Conservation (phyloP, 495 filamentous ascomycete genomes). For the Daldinia vernicosa region DNA sequence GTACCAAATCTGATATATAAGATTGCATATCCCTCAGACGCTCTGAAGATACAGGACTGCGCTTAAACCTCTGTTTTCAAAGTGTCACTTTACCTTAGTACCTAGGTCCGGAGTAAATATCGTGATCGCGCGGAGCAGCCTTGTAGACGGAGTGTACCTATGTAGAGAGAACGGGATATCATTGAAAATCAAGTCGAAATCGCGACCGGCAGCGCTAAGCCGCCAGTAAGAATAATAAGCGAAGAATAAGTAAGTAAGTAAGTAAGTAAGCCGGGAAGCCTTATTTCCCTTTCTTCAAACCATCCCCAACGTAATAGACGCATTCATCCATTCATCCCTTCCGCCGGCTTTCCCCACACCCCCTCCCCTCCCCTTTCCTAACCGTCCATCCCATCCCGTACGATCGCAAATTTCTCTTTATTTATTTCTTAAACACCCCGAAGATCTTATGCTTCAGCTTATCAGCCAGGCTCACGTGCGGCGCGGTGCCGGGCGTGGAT, state of each 20-base stretch:
- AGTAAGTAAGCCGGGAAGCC: no score
- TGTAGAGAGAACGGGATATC: conserved; percentile 19
- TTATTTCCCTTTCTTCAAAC: neutral
- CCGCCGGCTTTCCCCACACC: neutral
- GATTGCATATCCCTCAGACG: conserved; percentile 6
- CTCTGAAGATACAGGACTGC: neutral
- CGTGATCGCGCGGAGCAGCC: neutral
- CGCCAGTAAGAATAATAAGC: conserved; percentile 29
- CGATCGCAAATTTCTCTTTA: neutral
- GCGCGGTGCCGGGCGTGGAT: neutral
- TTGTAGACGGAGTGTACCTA: neutral
- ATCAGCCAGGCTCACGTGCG: conserved; percentile 52
- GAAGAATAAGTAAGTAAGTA: no score
- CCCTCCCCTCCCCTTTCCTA: no score
- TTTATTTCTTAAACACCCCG: conserved; percentile 53
- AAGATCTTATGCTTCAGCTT: conserved; percentile 59
- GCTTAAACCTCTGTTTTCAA: neutral
- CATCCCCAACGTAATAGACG: neutral
- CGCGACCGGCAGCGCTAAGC: conserved; percentile 15
- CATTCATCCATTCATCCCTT: neutral
- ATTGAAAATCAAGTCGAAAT: conserved; percentile 28
- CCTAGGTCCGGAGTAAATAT: neutral
- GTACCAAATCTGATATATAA: conserved; percentile 28
- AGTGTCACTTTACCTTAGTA: neutral
- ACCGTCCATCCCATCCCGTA: neutral